These are phyloP conservation scores for Raddia distichophylla DNA, from an alignment of 176 grass and related monocot species.

Conservation along the genomic window DNA sequence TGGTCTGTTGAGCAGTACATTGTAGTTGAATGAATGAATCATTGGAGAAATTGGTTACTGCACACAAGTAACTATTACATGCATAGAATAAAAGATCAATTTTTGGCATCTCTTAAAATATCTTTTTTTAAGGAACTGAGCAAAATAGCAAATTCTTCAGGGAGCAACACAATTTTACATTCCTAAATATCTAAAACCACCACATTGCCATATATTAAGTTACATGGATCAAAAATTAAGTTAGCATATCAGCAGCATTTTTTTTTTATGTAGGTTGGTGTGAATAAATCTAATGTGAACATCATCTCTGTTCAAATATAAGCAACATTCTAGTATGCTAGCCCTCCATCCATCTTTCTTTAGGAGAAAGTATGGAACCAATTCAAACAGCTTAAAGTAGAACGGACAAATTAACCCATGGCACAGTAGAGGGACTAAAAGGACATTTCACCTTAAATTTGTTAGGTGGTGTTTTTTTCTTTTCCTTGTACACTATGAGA, in stretches of 20 bases:
- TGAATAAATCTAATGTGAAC: background rate
- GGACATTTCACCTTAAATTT: slow-evolving; percentile 8
- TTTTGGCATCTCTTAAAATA: background rate
- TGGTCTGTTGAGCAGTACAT: background rate
- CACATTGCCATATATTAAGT: background rate
- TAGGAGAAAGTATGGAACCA: background rate
- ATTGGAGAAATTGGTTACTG: background rate
- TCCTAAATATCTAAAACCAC: background rate
- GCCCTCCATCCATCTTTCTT: slow-evolving; percentile 8
- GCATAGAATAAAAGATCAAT: background rate
- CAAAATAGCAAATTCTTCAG: background rate
- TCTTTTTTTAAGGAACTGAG: background rate
- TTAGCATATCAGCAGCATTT: background rate
- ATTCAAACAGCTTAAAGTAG: slow-evolving; percentile 12
- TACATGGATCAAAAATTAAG: background rate
- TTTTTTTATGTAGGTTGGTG: background rate
- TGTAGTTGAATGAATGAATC: background rate
- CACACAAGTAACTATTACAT: background rate
- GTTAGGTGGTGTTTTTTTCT: slow-evolving; percentile 1
- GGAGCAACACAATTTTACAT: background rate
- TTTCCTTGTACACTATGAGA: background rate
- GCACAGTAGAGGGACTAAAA: slow-evolving; percentile 9
- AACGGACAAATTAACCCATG: background rate
- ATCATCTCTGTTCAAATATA: slow-evolving; percentile 17
- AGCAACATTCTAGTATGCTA: slow-evolving; percentile 17